Evolutionary conservation across 805 yeast species (phyloP).

Genomic region (Teunomyces tritomae): DNA sequence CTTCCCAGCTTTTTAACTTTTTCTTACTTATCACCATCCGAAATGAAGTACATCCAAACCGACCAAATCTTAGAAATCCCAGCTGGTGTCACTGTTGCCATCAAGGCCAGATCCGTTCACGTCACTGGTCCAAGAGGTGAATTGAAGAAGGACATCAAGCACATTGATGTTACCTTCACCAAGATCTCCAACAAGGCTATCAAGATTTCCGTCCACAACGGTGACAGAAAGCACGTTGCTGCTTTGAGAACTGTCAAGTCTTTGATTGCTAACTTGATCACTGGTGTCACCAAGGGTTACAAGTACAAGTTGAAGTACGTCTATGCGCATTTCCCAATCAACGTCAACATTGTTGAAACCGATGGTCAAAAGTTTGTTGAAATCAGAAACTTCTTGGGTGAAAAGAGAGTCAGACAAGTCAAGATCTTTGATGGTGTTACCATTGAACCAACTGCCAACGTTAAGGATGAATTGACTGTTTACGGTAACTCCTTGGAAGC

Average conservation of each 20-base stretch:
- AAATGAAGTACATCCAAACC: conserved; percentile 82
- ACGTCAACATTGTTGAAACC: conserved; percentile 84
- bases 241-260: conserved; percentile 98
- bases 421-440: conserved; percentile 86
- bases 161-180: conserved; percentile 90
- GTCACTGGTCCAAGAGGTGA: conserved; percentile 99
- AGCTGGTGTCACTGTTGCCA: conserved; percentile 87
- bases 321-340: conserved; percentile 99
- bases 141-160: conserved; percentile 85
- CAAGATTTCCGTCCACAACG: conserved; percentile 93
- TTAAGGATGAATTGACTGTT: conserved; percentile 92
- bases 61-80: conserved; percentile 83
- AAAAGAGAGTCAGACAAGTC: conserved; percentile 92
- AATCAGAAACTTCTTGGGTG: conserved; percentile 99
- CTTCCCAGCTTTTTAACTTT: not conserved
- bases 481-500: conserved; percentile 95
- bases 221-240: conserved; percentile 99
- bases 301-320: conserved; percentile 99
- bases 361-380: conserved; percentile 77
- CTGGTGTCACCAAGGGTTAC: conserved; percentile 99
- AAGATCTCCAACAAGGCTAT: conserved; percentile 71
- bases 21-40: conserved; percentile 1
- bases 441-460: conserved; percentile 74
- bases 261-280: conserved; percentile 86
- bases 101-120: conserved; percentile 85